phyloP scores from a whole-genome alignment of 345 rosid genomes.

The Moricandia arvensis region DNA sequence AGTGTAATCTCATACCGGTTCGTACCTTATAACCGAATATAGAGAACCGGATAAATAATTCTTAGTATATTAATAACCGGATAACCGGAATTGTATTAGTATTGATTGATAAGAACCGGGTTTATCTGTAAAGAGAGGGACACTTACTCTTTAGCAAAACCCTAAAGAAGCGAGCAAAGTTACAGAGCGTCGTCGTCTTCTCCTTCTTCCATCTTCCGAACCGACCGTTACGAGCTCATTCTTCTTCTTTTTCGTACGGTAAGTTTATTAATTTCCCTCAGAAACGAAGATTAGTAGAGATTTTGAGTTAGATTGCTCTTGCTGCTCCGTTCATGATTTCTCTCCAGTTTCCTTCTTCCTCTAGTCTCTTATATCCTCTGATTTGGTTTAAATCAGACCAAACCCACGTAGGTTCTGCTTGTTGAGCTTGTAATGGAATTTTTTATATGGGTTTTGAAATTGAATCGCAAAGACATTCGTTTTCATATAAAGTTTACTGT shows the following conservation, averaged over 20 bases:
- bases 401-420: background rate
- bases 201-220: constrained; percentile 12
- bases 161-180: constrained; percentile 16
- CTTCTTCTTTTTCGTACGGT: background rate
- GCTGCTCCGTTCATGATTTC: background rate
- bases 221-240: background rate
- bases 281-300: background rate
- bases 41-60: background rate
- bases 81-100: background rate
- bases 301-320: background rate
- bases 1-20: too few relatives aligned
- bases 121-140: background rate
- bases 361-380: background rate
- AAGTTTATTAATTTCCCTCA: background rate
- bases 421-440: background rate
- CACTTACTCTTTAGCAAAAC: background rate
- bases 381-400: background rate
- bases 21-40: background rate
- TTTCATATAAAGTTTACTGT: background rate
- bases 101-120: constrained; percentile 13
- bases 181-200: background rate
- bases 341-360: background rate
- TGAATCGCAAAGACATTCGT: background rate
- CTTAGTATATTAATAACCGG: background rate
- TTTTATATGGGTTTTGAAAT: background rate